Conservation (phyloP, 805 yeast species). For the Teunomyces lycoperdinae region DNA sequence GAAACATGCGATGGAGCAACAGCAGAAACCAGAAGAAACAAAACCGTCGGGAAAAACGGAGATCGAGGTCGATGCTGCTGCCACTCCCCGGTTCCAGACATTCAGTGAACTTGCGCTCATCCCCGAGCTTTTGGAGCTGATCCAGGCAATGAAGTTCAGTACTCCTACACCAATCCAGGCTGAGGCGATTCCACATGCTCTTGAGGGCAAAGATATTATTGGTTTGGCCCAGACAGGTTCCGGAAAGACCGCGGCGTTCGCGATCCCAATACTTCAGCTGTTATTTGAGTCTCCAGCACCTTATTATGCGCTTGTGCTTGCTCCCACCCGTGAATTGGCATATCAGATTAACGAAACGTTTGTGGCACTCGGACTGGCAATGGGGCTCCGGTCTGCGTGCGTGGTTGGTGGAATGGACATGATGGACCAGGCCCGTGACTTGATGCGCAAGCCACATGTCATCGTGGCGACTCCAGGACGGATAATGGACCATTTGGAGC, state of each 20-base stretch:
- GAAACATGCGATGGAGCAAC: slow-evolving; percentile 6
- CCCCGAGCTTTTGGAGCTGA: slow-evolving; percentile 77
- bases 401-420: slow-evolving; percentile 98
- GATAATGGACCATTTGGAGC: slow-evolving; percentile 88
- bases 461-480: slow-evolving; percentile 96
- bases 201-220: slow-evolving; percentile 87
- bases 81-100: slow-evolving; percentile 5
- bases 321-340: slow-evolving; percentile 84
- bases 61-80: slow-evolving; percentile 3
- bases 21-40: slow-evolving; percentile 10
- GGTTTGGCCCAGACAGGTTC: slow-evolving; percentile 98
- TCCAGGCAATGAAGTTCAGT: slow-evolving; percentile 67
- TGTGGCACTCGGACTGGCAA: slow-evolving; percentile 84
- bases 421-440: slow-evolving; percentile 95
- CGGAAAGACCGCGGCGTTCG: slow-evolving; percentile 98
- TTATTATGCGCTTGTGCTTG: slow-evolving; percentile 82
- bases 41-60: background rate
- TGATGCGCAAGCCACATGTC: slow-evolving; percentile 91
- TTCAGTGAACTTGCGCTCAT: slow-evolving; percentile 58
- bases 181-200: slow-evolving; percentile 86
- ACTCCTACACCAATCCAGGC: slow-evolving; percentile 94
- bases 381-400: slow-evolving; percentile 89
- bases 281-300: slow-evolving; percentile 88
- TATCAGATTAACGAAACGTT: slow-evolving; percentile 91
- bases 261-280: slow-evolving; percentile 88